These are phyloP conservation scores for Fragilariopsis cylindrus DNA, from an alignment of 108 stramenopile genomes.

Conservation along the genomic window DNA sequence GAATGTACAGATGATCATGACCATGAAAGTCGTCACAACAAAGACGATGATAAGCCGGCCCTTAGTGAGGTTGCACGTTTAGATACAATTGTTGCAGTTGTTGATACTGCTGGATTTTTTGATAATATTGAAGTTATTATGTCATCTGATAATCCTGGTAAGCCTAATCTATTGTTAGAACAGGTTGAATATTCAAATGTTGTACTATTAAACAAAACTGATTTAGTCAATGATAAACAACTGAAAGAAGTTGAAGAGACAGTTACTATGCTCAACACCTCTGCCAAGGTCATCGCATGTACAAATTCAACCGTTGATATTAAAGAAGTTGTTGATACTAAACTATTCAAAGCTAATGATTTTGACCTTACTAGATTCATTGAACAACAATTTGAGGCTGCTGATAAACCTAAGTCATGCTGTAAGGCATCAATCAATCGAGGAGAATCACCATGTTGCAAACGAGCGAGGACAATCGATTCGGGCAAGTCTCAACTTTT, in stretches of 20 bases:
- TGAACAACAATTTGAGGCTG: constrained; percentile 46
- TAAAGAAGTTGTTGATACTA: neutral
- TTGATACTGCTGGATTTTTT: constrained; percentile 58
- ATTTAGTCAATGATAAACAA: constrained; percentile 76
- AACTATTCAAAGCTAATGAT: neutral
- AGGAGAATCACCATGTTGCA: constrained; percentile 53
- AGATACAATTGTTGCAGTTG: constrained; percentile 83
- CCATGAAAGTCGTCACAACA: neutral
- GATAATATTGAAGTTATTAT: constrained; percentile 21
- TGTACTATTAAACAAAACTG: constrained; percentile 91
- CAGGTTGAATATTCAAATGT: constrained; percentile 95
- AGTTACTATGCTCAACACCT: constrained; percentile 57
- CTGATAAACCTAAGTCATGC: constrained; percentile 53
- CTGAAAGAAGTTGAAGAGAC: constrained; percentile 55
- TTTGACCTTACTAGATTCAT: constrained; percentile 36
- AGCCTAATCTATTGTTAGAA: constrained; percentile 80
- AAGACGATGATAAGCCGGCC: neutral
- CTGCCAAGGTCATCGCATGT: neutral
- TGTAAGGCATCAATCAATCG: constrained; percentile 35
- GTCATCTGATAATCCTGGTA: constrained; percentile 1
- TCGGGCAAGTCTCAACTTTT: constrained; percentile 5
- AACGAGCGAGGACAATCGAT: constrained; percentile 42
- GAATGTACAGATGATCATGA: neutral
- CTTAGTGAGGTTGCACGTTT: constrained; percentile 48
- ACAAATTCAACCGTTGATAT: neutral